Evolutionary conservation across 106 monocot species (phyloP).

Genomic region (Hemerocallis citrina): DNA sequence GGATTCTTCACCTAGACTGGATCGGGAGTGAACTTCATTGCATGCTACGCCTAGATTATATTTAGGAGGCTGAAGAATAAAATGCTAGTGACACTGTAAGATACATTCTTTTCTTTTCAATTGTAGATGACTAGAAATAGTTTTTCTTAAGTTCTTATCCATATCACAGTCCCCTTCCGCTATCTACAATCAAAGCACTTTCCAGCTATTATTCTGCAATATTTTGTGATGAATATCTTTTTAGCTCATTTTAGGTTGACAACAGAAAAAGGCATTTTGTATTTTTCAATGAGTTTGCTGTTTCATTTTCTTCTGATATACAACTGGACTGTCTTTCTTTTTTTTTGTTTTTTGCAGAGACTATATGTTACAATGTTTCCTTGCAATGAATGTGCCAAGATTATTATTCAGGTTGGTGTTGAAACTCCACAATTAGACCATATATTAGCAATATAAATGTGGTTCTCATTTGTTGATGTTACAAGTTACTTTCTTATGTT

Average conservation of each 20-base stretch:
- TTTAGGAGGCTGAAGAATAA: too few relatives aligned
- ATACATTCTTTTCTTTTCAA: too few relatives aligned
- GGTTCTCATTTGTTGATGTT: not conserved
- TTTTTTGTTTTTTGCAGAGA: conserved; percentile 44
- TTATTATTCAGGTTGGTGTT: conserved; percentile 81
- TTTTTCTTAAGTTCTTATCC: too few relatives aligned
- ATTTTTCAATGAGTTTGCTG: not conserved
- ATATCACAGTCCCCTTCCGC: too few relatives aligned
- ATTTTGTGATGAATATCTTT: not conserved
- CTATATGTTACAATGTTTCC: conserved; percentile 98
- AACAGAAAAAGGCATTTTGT: too few relatives aligned
- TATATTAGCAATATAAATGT: not conserved
- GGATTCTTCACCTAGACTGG: too few relatives aligned
- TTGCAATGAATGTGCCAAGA: conserved; percentile 95
- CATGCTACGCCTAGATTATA: too few relatives aligned
- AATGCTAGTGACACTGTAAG: too few relatives aligned
- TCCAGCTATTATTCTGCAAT: not conserved
- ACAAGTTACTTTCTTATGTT: not conserved
- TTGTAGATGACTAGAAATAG: too few relatives aligned
- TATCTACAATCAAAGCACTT: too few relatives aligned
- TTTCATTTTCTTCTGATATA: not conserved
- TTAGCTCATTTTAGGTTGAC: not conserved
- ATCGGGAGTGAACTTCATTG: too few relatives aligned
- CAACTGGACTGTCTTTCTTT: not conserved
- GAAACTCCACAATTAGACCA: not conserved